Conservation (phyloP, 2,329 filamentous ascomycete genomes). For the Coniochaeta pulveracea region DNA sequence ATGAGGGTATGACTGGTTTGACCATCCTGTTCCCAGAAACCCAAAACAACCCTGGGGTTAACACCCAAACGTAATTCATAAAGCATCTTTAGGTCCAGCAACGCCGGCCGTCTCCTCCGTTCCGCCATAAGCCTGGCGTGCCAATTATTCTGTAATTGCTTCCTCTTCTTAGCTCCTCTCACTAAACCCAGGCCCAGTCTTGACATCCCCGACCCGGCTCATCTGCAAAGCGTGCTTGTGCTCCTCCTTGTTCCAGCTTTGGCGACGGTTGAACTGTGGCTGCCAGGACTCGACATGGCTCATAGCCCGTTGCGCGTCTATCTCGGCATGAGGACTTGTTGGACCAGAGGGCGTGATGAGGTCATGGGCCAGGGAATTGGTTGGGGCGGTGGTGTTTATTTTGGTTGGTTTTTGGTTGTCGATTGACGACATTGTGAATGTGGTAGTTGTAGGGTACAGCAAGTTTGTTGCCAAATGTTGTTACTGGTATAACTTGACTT, state of each 20-base stretch:
- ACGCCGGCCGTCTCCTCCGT: neutral
- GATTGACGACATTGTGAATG: neutral
- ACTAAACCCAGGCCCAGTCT: slow-evolving; percentile 28
- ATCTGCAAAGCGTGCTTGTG: slow-evolving; percentile 40
- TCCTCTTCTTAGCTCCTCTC: slow-evolving; percentile 18
- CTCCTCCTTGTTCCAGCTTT: slow-evolving; percentile 43
- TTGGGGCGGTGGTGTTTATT: slow-evolving; percentile 6
- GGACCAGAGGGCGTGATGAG: slow-evolving; percentile 11
- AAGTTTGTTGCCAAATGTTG: too few relatives aligned
- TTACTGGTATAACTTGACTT: too few relatives aligned
- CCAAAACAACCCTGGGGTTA: too few relatives aligned
- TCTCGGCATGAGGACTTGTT: slow-evolving; percentile 9
- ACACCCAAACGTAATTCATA: too few relatives aligned
- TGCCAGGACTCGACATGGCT: slow-evolving; percentile 30
- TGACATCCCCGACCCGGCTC: slow-evolving; percentile 24
- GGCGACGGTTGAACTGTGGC: slow-evolving; percentile 31
- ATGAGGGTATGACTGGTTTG: too few relatives aligned
- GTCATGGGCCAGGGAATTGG: slow-evolving; percentile 5
- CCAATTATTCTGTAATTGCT: neutral
- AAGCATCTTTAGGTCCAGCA: neutral
- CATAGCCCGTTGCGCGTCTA: slow-evolving; percentile 24
- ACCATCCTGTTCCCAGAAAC: too few relatives aligned
- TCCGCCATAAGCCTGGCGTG: neutral
- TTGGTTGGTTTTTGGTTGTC: slow-evolving; percentile 4
- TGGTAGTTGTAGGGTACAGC: too few relatives aligned